phyloP scores from a whole-genome alignment of 768 basidiomycete species.

The Leccinum variicolor region DNA sequence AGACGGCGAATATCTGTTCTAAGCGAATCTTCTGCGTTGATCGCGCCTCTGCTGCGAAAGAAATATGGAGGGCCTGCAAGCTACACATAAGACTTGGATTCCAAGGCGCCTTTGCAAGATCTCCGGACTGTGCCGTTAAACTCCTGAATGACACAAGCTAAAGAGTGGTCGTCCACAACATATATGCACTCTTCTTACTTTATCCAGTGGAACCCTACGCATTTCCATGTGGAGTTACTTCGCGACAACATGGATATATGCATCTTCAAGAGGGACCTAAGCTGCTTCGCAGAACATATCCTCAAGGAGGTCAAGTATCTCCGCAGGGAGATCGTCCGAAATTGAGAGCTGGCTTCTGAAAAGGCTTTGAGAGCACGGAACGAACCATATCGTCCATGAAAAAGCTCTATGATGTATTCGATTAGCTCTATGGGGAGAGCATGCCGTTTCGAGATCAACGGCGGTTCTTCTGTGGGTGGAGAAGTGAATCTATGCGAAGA shows the following conservation, averaged over 20 bases:
- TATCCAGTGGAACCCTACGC: conserved; percentile 41
- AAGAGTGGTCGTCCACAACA: not conserved
- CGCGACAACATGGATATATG: conserved; percentile 30
- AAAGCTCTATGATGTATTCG: conserved; percentile 29
- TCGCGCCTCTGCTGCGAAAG: conserved; percentile 41
- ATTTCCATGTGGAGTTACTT: conserved; percentile 8
- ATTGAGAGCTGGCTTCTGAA: conserved; percentile 38
- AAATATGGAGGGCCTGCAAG: conserved; percentile 39
- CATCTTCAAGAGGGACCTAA: conserved; percentile 29
- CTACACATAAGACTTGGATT: conserved; percentile 29
- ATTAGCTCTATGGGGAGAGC: conserved; percentile 32
- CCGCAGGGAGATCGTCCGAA: conserved; percentile 44
- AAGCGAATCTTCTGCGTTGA: conserved; percentile 42
- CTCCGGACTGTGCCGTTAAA: conserved; percentile 15
- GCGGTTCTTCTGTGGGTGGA: conserved; percentile 10
- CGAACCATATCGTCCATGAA: conserved; percentile 14
- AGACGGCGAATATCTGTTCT: conserved; percentile 30
- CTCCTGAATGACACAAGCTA: conserved; percentile 13
- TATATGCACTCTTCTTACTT: conserved; percentile 38
- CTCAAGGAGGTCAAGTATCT: conserved; percentile 26
- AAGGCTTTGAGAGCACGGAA: conserved; percentile 38
- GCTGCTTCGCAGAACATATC: conserved; percentile 19
- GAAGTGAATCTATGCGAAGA: conserved; percentile 25
- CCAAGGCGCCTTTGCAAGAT: conserved; percentile 25
- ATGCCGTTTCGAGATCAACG: conserved; percentile 1